phyloP scores from a whole-genome alignment of 371 early-diverging fungal genomes.

The Rhizopus sp. region DNA sequence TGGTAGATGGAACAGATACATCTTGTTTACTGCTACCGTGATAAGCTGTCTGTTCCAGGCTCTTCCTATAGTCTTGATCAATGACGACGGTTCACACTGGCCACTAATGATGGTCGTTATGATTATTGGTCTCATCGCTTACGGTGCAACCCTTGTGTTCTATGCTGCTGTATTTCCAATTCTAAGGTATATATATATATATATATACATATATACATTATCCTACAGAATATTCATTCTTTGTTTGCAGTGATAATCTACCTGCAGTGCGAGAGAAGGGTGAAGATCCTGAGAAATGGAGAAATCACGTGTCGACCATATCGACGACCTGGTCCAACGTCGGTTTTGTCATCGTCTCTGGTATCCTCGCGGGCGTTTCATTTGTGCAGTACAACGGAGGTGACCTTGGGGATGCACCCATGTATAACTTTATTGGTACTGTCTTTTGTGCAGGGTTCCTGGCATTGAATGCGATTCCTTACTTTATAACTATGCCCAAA shows the following conservation, averaged over 20 bases:
- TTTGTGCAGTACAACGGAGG: conserved; percentile 32
- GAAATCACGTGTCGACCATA: conserved; percentile 46
- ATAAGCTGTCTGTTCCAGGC: conserved; percentile 44
- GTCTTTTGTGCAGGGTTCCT: conserved; percentile 41
- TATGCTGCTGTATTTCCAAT: conserved; percentile 55
- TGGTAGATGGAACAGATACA: conserved; percentile 46
- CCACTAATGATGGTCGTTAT: conserved; percentile 47
- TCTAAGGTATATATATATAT: conserved; percentile 30
- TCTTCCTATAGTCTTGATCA: conserved; percentile 34
- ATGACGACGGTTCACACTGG: conserved; percentile 50
- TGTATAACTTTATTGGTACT: conserved; percentile 45
- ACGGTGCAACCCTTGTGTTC: conserved; percentile 50
- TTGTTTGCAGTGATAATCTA: conserved; percentile 38
- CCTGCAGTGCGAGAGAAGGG: conserved; percentile 30
- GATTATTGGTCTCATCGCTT: conserved; percentile 42
- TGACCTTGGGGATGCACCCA: conserved; percentile 42
- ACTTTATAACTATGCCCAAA: conserved; percentile 35
- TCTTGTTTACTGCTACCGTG: conserved; percentile 41
- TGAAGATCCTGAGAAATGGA: conserved; percentile 37
- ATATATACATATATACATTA: too few relatives aligned
- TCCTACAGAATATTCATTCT: background rate
- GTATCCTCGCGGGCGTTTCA: conserved; percentile 39
- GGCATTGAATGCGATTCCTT: conserved; percentile 40
- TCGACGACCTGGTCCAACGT: conserved; percentile 47
- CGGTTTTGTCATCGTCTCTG: conserved; percentile 36